These are phyloP conservation scores for Candida maris DNA, from an alignment of 805 yeast species.

Conservation along the genomic window DNA sequence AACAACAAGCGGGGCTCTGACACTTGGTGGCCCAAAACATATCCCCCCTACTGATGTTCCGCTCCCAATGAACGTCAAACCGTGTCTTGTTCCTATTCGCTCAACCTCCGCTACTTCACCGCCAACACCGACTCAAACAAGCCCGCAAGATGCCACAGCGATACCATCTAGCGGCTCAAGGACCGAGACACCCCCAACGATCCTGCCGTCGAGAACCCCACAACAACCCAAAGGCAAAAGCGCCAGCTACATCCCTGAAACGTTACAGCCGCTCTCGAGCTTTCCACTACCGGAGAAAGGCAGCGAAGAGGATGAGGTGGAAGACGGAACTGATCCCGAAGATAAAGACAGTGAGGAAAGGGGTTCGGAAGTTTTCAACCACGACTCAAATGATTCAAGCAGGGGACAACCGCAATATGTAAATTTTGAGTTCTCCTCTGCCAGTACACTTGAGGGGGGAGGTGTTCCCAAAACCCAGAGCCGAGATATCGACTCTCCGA, in stretches of 20 bases:
- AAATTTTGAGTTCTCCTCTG: too few species aligned
- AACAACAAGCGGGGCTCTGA: too few species aligned
- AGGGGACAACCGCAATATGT: too few species aligned
- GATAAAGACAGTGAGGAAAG: neutral
- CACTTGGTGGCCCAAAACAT: too few species aligned
- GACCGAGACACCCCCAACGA: too few species aligned
- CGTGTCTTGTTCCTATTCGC: constrained; percentile 1
- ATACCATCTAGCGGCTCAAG: too few species aligned
- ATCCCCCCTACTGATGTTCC: constrained; percentile 1
- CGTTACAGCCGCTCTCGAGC: constrained; percentile 9
- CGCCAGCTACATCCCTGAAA: constrained; percentile 7
- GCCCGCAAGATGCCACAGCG: neutral
- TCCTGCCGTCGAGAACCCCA: too few species aligned
- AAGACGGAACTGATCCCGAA: neutral
- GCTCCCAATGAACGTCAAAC: neutral
- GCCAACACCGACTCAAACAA: neutral
- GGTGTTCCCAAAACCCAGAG: too few species aligned
- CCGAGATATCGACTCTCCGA: too few species aligned
- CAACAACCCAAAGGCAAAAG: neutral
- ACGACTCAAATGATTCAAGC: neutral
- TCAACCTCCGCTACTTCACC: neutral
- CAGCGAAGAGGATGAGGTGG: neutral
- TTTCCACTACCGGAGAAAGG: constrained; percentile 8
- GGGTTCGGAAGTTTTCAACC: neutral
- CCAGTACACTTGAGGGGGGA: too few species aligned